A percentile compares a stretch with the other conserved stretches of the same genome.
Conservation (phyloP, 345 rosid genomes). For the Ricinus communis region DNA sequence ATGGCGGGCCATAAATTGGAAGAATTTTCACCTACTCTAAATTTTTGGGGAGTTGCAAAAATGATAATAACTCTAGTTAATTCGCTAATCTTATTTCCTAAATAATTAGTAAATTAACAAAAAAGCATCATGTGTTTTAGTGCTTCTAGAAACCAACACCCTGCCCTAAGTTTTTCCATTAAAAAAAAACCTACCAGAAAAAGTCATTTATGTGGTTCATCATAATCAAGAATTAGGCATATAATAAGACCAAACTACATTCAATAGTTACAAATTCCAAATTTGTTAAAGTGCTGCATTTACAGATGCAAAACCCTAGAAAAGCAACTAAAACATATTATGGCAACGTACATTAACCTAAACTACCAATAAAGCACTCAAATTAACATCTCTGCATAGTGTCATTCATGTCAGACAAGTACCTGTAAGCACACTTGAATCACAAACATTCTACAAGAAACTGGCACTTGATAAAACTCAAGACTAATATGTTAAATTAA, state of each 20-base stretch:
- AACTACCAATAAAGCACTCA: not conserved
- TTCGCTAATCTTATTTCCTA: too few species aligned
- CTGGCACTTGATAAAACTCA: not conserved
- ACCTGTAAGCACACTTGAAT: not conserved
- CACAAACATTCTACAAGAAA: not conserved
- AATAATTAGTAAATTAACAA: too few species aligned
- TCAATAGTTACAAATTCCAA: not conserved
- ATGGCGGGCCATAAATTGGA: too few species aligned
- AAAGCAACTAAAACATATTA: not conserved
- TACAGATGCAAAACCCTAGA: not conserved
- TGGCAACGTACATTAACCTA: not conserved
- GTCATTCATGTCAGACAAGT: not conserved
- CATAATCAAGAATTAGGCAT: not conserved
- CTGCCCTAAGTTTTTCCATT: not conserved
- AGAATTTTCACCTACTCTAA: too few species aligned
- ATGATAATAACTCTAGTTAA: too few species aligned
- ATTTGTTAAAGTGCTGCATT: not conserved
- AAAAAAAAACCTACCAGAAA: not conserved
- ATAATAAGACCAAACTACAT: not conserved
- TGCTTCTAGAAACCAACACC: too few species aligned
- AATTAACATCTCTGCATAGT: not conserved
- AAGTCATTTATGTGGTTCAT: not conserved
- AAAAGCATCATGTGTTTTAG: too few species aligned
- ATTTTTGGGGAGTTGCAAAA: too few species aligned
- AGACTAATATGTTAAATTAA: not conserved